These are phyloP conservation scores for Phytophthora citricola DNA, from an alignment of 352 stramenopile genomes.

Conservation along the genomic window DNA sequence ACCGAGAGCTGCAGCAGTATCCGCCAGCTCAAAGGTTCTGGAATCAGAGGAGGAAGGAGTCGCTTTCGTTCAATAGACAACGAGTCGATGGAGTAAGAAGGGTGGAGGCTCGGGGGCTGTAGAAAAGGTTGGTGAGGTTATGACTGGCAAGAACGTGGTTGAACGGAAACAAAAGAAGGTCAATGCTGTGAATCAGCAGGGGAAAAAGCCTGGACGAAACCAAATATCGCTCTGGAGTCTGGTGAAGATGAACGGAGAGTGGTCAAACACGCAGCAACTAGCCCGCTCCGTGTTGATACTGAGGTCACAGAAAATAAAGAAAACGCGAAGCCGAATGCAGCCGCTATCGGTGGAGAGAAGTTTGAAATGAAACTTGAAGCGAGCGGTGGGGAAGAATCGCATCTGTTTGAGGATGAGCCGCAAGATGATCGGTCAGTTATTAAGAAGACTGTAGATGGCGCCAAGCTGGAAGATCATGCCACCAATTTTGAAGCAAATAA, in stretches of 20 bases:
- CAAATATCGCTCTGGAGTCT: background rate
- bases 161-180: background rate
- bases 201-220: conserved; percentile 13
- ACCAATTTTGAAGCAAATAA: background rate
- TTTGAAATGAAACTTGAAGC: background rate
- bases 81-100: background rate
- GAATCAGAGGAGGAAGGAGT: conserved; percentile 51
- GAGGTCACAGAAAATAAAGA: conserved; percentile 16
- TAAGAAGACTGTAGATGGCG: background rate
- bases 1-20: conserved; percentile 61
- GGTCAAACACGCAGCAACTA: conserved; percentile 20
- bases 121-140: background rate
- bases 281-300: conserved; percentile 1
- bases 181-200: background rate
- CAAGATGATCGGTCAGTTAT: background rate
- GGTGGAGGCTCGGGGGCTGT: background rate
- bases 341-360: background rate
- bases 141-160: background rate
- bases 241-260: background rate
- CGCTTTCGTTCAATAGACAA: background rate
- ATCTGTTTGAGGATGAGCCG: background rate
- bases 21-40: conserved; percentile 61
- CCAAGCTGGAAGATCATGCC: background rate
- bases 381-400: background rate
- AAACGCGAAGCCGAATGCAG: conserved; percentile 15